Conservation (phyloP, 1,139 yeast genomes). For the Fermentozyma sake region DNA sequence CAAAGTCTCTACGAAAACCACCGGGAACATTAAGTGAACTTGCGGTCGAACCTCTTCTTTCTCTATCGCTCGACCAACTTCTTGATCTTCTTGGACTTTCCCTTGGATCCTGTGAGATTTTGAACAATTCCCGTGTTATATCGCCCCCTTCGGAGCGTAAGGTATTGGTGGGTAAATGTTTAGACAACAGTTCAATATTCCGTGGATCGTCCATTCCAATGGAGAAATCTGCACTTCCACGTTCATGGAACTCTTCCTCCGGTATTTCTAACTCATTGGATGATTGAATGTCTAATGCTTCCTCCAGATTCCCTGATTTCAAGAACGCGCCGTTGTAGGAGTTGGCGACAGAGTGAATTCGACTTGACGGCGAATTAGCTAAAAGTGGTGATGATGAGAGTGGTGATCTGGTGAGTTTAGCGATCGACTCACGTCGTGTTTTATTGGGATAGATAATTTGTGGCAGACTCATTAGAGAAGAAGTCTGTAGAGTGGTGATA, state of each 20-base stretch:
- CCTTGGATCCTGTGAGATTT: conserved; percentile 11
- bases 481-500: too few relatives aligned
- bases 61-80: conserved; percentile 19
- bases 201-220: conserved; percentile 23
- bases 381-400: conserved; percentile 9
- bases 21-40: conserved; percentile 73
- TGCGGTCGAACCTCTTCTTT: conserved; percentile 58
- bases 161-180: conserved; percentile 22
- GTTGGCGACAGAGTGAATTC: conserved; percentile 4
- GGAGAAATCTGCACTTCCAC: conserved; percentile 19
- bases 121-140: conserved; percentile 19
- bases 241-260: too few relatives aligned
- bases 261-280: conserved; percentile 28
- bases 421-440: conserved; percentile 11
- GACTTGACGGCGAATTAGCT: conserved; percentile 5
- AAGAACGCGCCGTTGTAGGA: conserved; percentile 6
- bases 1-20: conserved; percentile 69
- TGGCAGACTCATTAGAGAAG: too few relatives aligned
- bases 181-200: conserved; percentile 20
- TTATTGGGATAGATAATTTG: too few relatives aligned
- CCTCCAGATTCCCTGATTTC: conserved; percentile 4
- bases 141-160: conserved; percentile 17
- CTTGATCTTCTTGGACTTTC: conserved; percentile 16
- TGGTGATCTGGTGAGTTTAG: conserved; percentile 11
- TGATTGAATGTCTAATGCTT: conserved; percentile 3